Base-by-base conservation (phyloP, 768 basidiomycete species). In the Podaxis pistillaris region DNA sequence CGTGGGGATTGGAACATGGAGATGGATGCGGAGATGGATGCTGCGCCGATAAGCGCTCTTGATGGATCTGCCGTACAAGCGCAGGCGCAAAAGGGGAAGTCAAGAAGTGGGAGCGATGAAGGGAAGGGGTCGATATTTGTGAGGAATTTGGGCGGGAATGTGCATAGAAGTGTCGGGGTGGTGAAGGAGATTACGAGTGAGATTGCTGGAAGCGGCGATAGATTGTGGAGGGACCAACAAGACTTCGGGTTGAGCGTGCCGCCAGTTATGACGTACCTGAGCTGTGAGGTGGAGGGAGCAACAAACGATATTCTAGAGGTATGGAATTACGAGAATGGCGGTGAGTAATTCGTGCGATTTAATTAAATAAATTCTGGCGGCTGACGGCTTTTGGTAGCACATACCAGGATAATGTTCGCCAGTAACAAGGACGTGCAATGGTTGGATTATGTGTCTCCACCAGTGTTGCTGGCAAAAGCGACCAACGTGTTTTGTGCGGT, bases 391-490 rank as follows among this genome's bases (percentile, higher is more conserved):
- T 33, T 12, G 58, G 7, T 62, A 87, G 89, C 82, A n/a, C 79
- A 81, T 3, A 82, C 84, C 17, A 93, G 94, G 68, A 81, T 98
- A 15, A 75, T 83, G 5, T 86, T 86, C 63, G 75, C 84, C 58
- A 83, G 78, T 68, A 81, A 83, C 37, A 87, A 86, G 75, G 84
- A 88, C 63, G 89, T 86, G 11, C 86, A 90, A 58, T 98, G 96
- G 94, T 74, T 96, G 49, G 96, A 98, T 73, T 98, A 91, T 74
- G 69, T 96, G 7, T 86, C 91, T 1, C 85, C 83, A 1, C 87
- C 90, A 26, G 86, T 85, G n/a, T 71, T 96, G 15, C 77, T 80
- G 0, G 69, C 92, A 53, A 86, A 86, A 4, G 87, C 87, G 0
- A 89, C 93, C 0, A 69, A 72, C 12, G 69, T 68, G 1, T 94